Evolutionary conservation across 2,329 filamentous ascomycete genomes (phyloP).

Genomic region (Orbilia quercus): DNA sequence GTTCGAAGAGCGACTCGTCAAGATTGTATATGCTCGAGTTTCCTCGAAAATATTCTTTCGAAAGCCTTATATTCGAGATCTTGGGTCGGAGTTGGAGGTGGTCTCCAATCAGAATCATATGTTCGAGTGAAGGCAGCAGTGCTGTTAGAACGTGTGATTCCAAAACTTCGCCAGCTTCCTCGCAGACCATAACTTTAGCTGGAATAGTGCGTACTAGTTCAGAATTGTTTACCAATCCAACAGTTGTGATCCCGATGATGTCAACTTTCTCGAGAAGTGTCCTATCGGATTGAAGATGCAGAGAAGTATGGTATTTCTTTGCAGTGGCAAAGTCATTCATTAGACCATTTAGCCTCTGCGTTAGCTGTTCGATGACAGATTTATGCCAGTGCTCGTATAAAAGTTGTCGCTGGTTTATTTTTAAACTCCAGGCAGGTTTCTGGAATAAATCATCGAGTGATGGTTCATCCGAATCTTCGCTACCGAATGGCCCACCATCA

Average conservation of each 20-base stretch:
- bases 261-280: constrained; percentile 63
- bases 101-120: constrained; percentile 74
- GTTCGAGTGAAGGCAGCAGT: constrained; percentile 71
- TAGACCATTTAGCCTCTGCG: constrained; percentile 14
- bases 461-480: not conserved
- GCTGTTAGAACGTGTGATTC: constrained; percentile 73
- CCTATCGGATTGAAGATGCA: constrained; percentile 62
- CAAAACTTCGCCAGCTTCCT: constrained; percentile 76
- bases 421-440: constrained; percentile 10
- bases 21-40: constrained; percentile 64
- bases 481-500: not conserved
- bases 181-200: constrained; percentile 72
- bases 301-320: constrained; percentile 30
- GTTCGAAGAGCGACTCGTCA: constrained; percentile 73
- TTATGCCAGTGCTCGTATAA: constrained; percentile 25
- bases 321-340: constrained; percentile 24
- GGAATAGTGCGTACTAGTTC: constrained; percentile 66
- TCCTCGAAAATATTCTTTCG: constrained; percentile 69
- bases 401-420: not conserved
- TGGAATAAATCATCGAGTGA: constrained; percentile 22
- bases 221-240: constrained; percentile 69
- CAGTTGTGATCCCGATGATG: constrained; percentile 72
- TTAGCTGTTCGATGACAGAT: constrained; percentile 19
- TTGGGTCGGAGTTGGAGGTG: constrained; percentile 72
- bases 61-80: constrained; percentile 69